Conservation (phyloP, 75 land plant genomes). For the Adiantum capillusveneris region DNA sequence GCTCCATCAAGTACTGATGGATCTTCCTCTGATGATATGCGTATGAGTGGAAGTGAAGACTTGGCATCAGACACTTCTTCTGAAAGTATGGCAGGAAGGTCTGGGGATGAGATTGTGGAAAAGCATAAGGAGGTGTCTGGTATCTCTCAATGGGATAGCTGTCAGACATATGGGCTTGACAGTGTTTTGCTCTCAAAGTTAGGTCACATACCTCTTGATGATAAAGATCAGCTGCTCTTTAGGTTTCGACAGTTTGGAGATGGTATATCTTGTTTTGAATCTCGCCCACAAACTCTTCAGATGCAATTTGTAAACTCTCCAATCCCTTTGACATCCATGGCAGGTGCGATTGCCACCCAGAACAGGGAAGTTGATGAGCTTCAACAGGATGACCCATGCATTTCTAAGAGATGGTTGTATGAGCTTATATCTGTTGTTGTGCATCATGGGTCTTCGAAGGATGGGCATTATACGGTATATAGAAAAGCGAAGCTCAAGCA, state of each 20-base stretch:
- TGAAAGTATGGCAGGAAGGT: slow-evolving; percentile 1
- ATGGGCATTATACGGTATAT: slow-evolving; percentile 85
- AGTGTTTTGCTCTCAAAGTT: not conserved
- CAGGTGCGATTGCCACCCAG: too few species aligned
- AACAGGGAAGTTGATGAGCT: too few species aligned
- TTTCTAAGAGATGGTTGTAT: slow-evolving; percentile 25
- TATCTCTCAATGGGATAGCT: not conserved
- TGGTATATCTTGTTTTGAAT: not conserved
- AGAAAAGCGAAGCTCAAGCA: slow-evolving; percentile 39
- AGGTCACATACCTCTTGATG: not conserved
- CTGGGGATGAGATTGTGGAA: not conserved
- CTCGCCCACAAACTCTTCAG: not conserved
- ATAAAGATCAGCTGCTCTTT: not conserved
- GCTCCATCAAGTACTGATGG: slow-evolving; percentile 2
- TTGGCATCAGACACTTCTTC: slow-evolving; percentile 1
- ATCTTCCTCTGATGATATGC: slow-evolving; percentile 4
- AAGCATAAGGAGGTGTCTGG: not conserved
- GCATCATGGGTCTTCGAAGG: slow-evolving; percentile 58
- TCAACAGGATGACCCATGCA: too few species aligned
- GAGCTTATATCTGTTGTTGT: slow-evolving; percentile 74
- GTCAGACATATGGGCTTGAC: too few species aligned
- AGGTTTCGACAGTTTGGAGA: not conserved
- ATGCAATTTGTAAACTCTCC: too few species aligned
- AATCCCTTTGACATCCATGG: too few species aligned
- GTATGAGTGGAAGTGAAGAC: slow-evolving; percentile 1